These are phyloP conservation scores for Phlebiopsis flavidoalba DNA, from an alignment of 768 basidiomycete genomes.

Conservation along the genomic window DNA sequence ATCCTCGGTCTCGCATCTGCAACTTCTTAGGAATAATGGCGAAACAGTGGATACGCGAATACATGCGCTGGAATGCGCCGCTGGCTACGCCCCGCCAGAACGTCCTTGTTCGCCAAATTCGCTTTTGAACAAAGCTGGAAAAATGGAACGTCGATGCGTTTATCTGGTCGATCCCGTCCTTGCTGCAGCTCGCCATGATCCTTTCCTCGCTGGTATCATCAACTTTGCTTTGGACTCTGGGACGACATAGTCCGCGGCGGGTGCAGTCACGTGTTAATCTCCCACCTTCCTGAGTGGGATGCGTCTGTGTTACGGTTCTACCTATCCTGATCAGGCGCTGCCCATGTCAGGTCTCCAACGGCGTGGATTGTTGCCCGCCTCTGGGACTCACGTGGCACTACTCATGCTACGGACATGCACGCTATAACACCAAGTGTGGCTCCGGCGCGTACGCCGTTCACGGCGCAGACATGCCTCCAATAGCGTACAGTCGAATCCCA, in stretches of 20 bases:
- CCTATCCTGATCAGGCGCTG: no score
- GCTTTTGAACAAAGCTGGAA: background rate
- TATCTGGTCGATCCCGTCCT: background rate
- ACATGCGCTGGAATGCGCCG: background rate
- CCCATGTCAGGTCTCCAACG: no score
- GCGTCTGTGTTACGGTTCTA: no score
- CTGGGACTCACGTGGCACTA: no score
- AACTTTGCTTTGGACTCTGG: background rate
- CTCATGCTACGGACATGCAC: no score
- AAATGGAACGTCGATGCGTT: background rate
- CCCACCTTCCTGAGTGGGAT: no score
- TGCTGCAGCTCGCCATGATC: background rate
- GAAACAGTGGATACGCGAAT: background rate
- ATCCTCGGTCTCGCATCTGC: background rate
- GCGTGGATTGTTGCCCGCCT: no score
- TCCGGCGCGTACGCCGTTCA: no score
- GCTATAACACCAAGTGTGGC: no score
- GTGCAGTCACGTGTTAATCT: background rate
- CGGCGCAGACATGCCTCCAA: no score
- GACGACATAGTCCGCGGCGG: background rate
- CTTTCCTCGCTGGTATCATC: background rate
- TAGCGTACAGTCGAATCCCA: no score
- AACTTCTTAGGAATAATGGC: background rate
- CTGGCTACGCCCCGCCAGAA: background rate
- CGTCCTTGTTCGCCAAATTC: background rate